phyloP scores from a whole-genome alignment of 1,139 yeast species.

The Spencermartinsiella ligniputridi region DNA sequence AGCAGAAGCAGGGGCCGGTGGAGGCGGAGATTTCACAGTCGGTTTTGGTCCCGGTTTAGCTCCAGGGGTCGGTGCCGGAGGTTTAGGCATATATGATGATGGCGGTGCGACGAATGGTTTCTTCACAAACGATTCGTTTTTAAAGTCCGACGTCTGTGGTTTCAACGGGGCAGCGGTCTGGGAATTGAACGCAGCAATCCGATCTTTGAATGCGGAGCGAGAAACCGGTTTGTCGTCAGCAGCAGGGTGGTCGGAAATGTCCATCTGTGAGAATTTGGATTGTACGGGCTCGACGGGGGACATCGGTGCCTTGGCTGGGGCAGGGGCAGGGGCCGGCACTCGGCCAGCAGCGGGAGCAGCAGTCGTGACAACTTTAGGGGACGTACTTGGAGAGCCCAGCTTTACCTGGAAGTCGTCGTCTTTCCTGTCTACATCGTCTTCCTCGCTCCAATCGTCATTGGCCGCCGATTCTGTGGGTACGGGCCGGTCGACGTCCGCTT shows the following conservation, averaged over 20 bases:
- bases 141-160: slow-evolving; percentile 30
- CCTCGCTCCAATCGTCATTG: slow-evolving; percentile 8
- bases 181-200: slow-evolving; percentile 44
- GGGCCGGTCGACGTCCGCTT: slow-evolving; percentile 9
- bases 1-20: slow-evolving; percentile 22
- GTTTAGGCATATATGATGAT: slow-evolving; percentile 6
- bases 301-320: slow-evolving; percentile 6
- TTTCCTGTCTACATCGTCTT: slow-evolving; percentile 16
- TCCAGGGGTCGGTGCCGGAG: neutral
- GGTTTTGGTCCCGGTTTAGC: neutral
- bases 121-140: slow-evolving; percentile 31
- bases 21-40: slow-evolving; percentile 11
- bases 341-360: neutral
- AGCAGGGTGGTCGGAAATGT: neutral
- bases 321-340: neutral
- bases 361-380: neutral
- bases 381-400: neutral
- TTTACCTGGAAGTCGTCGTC: slow-evolving; percentile 11
- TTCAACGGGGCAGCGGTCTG: slow-evolving; percentile 40
- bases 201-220: slow-evolving; percentile 35
- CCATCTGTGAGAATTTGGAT: neutral
- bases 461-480: slow-evolving; percentile 11
- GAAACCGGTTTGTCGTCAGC: neutral
- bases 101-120: slow-evolving; percentile 26
- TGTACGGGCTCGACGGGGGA: slow-evolving; percentile 4